phyloP scores from a whole-genome alignment of 192 early-diverging fungal genomes.

The Cladochytrium replicatum region DNA sequence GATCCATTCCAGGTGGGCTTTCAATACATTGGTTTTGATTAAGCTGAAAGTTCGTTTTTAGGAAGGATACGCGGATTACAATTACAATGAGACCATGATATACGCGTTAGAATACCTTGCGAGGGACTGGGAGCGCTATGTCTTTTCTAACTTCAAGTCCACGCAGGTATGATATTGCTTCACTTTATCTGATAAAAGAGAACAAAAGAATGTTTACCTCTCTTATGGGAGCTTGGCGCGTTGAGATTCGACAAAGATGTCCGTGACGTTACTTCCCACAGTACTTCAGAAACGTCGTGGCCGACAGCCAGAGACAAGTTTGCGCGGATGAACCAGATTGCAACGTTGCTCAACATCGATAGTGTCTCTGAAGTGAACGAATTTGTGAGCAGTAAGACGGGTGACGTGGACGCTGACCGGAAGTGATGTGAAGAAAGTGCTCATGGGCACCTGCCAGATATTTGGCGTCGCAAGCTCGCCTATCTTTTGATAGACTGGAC shows the following conservation, averaged over 20 bases:
- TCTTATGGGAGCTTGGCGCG: slow-evolving; percentile 83
- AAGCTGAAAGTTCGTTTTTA: slow-evolving; percentile 16
- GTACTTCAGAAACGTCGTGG: slow-evolving; percentile 34
- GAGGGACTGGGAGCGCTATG: slow-evolving; percentile 78
- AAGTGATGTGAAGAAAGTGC: slow-evolving; percentile 53
- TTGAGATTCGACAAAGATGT: slow-evolving; percentile 90
- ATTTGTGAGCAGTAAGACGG: slow-evolving; percentile 52
- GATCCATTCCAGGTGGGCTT: slow-evolving; percentile 45
- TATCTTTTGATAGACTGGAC: slow-evolving; percentile 33
- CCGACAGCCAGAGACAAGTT: slow-evolving; percentile 64
- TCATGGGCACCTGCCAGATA: slow-evolving; percentile 59
- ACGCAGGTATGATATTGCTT: slow-evolving; percentile 48
- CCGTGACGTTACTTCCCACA: slow-evolving; percentile 44
- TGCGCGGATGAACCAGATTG: slow-evolving; percentile 72
- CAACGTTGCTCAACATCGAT: slow-evolving; percentile 74
- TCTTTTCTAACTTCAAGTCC: slow-evolving; percentile 70
- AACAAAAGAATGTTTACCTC: too few species aligned
- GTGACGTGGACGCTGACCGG: slow-evolving; percentile 63
- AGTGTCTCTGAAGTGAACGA: slow-evolving; percentile 61
- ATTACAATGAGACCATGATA: slow-evolving; percentile 55
- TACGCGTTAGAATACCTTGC: slow-evolving; percentile 59
- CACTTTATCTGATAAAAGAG: too few species aligned
- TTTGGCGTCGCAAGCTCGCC: slow-evolving; percentile 4
- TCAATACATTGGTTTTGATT: background rate
- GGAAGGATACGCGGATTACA: slow-evolving; percentile 53